Evolutionary conservation across 164 flowering plant genomes (phyloP), one percentile per base, ranked within the genome.

Genomic region (Vitis rotundifolia): DNA sequence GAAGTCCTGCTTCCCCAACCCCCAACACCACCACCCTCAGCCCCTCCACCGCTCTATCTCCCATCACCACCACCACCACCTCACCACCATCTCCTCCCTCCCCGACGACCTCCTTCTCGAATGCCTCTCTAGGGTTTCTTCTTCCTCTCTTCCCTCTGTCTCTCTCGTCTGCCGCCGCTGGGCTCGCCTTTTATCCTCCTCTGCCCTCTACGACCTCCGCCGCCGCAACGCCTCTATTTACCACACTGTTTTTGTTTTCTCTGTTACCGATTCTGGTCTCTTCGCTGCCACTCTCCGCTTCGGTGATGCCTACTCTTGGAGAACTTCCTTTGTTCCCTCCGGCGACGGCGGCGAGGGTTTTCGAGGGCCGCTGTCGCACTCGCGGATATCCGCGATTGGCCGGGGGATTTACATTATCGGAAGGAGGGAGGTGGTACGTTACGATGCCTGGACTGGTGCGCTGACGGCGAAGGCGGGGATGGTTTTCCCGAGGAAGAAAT

Each of bases 51-150:
- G 0, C 66, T 68, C 2, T 47, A 4, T 64, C 72, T 64, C 29
- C 73, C 80, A 59, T 37, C 72, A 64, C 61, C 68, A 9, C 66
- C 71, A 31, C 77, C 70, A 8, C 76, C 76, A 50, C 76, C 67
- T 11, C 79, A 13, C 79, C 55, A 66, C 75, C 49, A 49, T 83
- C 50, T 75, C 82, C 16, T 80, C 88, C 53, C 92, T 94, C 67
- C 96, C 98, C 7, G 96, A 94, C 68, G 98, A 94, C 73, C 72
- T 94, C 48, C 86, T 94, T 60, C 73, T 86, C 19, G 96, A 91
- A 69, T 87, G 90, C 71, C 90, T 94, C 69, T 84, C 91, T 8
- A 59, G 96, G 0, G 86, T 89, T 48, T 78, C 91, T 7, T 47
- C 78, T 13, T 76, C 91, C 16, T 83, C 94, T 55, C 85, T 93